A percentile compares a stretch with the other conserved stretches of the same genome.
phyloP scores from a whole-genome alignment of 2,329 filamentous ascomycete species.

The Stagonosporopsis rhizophila region DNA sequence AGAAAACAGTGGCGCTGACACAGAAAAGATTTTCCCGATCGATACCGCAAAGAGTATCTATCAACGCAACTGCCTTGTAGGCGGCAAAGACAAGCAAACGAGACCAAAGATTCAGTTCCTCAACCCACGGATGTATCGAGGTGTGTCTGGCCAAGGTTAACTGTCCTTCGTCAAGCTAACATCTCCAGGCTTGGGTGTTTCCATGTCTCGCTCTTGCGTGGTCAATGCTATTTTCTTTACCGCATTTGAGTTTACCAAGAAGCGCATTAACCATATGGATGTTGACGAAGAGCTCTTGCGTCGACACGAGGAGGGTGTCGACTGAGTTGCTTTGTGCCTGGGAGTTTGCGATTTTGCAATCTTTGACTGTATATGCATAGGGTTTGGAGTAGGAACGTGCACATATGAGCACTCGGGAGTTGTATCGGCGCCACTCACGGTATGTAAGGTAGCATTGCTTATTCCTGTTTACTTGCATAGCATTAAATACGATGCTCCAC shows the following conservation, averaged over 20 bases:
- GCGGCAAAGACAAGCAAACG: slow-evolving; percentile 63
- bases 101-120: slow-evolving; percentile 79
- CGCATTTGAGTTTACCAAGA: slow-evolving; percentile 82
- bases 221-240: slow-evolving; percentile 92
- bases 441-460: slow-evolving; percentile 21
- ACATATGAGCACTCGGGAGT: slow-evolving; percentile 8
- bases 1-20: neutral
- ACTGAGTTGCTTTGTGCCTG: slow-evolving; percentile 6
- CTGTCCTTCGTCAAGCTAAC: slow-evolving; percentile 9
- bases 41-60: slow-evolving; percentile 87
- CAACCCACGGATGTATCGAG: slow-evolving; percentile 79
- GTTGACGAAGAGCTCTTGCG: slow-evolving; percentile 47
- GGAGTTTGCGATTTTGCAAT: neutral
- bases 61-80: slow-evolving; percentile 79
- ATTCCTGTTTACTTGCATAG: slow-evolving; percentile 21
- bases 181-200: slow-evolving; percentile 70
- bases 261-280: slow-evolving; percentile 55
- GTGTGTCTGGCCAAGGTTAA: slow-evolving; percentile 47
- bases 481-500: slow-evolving; percentile 20
- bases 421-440: slow-evolving; percentile 6
- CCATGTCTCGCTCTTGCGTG: slow-evolving; percentile 80
- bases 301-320: slow-evolving; percentile 30
- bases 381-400: slow-evolving; percentile 31
- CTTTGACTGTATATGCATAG: slow-evolving; percentile 30
- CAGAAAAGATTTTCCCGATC: slow-evolving; percentile 63